Conservation (phyloP, 306 rosid species). For the Prunus mira region DNA sequence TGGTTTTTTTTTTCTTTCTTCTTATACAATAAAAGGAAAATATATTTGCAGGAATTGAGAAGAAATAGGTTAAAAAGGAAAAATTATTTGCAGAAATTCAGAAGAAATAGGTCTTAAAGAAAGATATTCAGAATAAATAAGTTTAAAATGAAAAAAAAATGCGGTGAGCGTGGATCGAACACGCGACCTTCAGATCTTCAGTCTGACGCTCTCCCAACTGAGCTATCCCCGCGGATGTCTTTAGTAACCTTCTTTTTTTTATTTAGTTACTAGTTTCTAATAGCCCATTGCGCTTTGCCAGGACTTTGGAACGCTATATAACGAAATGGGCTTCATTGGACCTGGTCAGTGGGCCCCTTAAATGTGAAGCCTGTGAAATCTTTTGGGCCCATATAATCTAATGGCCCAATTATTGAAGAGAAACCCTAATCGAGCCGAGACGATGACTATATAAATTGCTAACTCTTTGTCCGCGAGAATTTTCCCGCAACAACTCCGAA, state of each 20-base stretch:
- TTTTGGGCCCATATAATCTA: neutral
- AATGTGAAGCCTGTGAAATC: neutral
- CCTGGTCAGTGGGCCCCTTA: neutral
- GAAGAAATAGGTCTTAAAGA: too few species aligned
- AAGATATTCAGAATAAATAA: too few species aligned
- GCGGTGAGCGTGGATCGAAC: slow-evolving; percentile 83
- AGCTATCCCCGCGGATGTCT: slow-evolving; percentile 51
- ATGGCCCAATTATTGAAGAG: neutral
- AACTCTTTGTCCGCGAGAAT: neutral
- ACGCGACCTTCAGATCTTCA: slow-evolving; percentile 73
- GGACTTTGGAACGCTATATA: neutral
- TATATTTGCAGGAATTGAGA: neutral
- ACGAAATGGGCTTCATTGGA: neutral
- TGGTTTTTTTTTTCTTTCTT: too few species aligned
- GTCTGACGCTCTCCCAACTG: slow-evolving; percentile 94
- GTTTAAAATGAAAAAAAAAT: neutral
- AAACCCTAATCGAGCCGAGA: slow-evolving; percentile 22
- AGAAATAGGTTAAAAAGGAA: neutral
- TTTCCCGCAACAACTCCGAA: slow-evolving; percentile 1
- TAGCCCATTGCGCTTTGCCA: neutral
- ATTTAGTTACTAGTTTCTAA: too few species aligned
- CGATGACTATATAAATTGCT: neutral
- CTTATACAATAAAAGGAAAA: too few species aligned
- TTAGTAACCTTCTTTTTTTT: rapidly evolving
- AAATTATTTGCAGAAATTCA: neutral